These are phyloP conservation scores for Eucalyptus sideroxylon DNA, from an alignment of 345 rosid genomes.

Conservation along the genomic window DNA sequence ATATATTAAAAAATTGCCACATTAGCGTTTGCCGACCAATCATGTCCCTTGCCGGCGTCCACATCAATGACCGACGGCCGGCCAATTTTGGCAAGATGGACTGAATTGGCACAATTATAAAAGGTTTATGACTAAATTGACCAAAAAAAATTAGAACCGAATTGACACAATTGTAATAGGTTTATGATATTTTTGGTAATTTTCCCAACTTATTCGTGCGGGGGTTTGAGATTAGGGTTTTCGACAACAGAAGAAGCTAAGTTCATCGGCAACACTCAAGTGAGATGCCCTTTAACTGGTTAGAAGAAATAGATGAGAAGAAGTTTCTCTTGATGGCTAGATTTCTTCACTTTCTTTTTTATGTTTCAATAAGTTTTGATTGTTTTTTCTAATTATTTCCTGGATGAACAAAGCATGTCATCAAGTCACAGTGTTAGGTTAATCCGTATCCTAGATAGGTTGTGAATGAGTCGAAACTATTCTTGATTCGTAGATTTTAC, in stretches of 20 bases:
- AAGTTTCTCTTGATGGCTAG: not conserved
- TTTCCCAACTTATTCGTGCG: not conserved
- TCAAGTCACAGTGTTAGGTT: not conserved
- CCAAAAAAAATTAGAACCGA: too few relatives aligned
- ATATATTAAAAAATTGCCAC: too few relatives aligned
- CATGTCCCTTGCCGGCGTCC: fast-evolving
- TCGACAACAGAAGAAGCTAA: not conserved
- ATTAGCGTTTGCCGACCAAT: fast-evolving
- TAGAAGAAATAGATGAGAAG: not conserved
- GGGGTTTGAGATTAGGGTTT: not conserved
- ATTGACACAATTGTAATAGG: too few relatives aligned
- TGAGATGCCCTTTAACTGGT: not conserved
- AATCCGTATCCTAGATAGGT: not conserved
- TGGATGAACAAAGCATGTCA: not conserved
- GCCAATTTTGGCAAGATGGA: too few relatives aligned
- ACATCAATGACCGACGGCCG: too few relatives aligned
- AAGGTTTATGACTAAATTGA: too few relatives aligned
- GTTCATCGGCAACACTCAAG: not conserved
- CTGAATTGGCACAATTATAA: too few relatives aligned
- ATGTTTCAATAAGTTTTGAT: not conserved
- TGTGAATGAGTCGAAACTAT: not conserved
- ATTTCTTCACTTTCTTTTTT: not conserved
- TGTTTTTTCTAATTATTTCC: not conserved
- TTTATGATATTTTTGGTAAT: too few relatives aligned
- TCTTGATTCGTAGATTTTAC: not conserved